Conservation (phyloP, 305 asterid genomes). For the Withania somnifera region DNA sequence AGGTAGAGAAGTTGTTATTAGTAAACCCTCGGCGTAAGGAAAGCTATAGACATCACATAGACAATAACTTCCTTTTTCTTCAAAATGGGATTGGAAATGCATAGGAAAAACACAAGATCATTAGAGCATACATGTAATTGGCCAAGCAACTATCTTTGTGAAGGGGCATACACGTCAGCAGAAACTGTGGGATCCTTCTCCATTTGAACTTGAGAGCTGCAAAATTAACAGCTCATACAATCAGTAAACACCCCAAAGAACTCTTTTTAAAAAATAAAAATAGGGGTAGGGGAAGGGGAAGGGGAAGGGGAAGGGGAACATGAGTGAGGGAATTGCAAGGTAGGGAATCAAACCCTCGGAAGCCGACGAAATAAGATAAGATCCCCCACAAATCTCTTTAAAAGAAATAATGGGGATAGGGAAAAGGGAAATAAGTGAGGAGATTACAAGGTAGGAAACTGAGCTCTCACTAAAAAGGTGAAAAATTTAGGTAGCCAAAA, state of each 20-base stretch:
- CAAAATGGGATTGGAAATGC: background rate
- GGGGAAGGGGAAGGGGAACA: too few relatives aligned
- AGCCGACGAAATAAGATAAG: too few relatives aligned
- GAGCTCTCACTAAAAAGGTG: too few relatives aligned
- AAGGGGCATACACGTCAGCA: slow-evolving; percentile 43
- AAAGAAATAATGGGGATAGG: too few relatives aligned
- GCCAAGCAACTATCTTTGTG: slow-evolving; percentile 48
- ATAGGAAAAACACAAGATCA: slow-evolving; percentile 8
- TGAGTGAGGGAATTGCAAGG: too few relatives aligned
- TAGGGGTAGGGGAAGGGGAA: too few relatives aligned
- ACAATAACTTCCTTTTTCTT: background rate
- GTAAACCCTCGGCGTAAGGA: background rate
- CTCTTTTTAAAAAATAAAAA: too few relatives aligned
- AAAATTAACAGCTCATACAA: background rate
- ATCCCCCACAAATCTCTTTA: too few relatives aligned
- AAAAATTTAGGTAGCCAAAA: too few relatives aligned
- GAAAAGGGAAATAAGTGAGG: too few relatives aligned
- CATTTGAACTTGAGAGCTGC: slow-evolving; percentile 42
- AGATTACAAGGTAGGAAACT: too few relatives aligned
- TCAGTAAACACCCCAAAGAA: background rate
- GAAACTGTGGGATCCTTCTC: slow-evolving; percentile 43
- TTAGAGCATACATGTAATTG: slow-evolving; percentile 76
- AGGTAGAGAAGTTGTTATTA: background rate
- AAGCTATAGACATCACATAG: background rate
- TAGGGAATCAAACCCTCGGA: too few relatives aligned